A percentile compares a stretch with the other conserved stretches of the same genome.
phyloP scores from a whole-genome alignment of 768 basidiomycete species.

The Collybia nuda region DNA sequence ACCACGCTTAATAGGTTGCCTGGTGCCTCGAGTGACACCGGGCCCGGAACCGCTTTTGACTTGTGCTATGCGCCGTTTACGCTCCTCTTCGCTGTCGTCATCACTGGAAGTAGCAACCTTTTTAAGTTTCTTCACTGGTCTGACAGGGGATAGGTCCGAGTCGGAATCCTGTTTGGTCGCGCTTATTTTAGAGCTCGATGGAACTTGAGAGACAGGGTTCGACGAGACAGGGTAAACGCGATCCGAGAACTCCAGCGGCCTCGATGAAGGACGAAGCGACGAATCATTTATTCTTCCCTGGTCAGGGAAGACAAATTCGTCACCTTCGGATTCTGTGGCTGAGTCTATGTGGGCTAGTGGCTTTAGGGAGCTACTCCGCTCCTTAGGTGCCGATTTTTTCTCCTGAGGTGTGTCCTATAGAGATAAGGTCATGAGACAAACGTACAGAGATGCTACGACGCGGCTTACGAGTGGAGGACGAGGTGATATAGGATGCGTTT shows the following conservation, averaged over 20 bases:
- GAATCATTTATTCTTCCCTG: not conserved
- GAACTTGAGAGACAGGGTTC: slow-evolving; percentile 10
- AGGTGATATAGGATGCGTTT: slow-evolving; percentile 13
- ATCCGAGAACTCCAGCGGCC: not conserved
- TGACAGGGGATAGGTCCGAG: slow-evolving; percentile 53
- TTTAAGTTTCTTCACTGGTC: slow-evolving; percentile 52
- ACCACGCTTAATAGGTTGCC: slow-evolving; percentile 76
- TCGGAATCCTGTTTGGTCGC: slow-evolving; percentile 34
- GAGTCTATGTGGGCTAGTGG: slow-evolving; percentile 34
- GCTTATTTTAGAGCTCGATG: slow-evolving; percentile 18
- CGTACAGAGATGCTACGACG: no score
- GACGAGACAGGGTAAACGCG: slow-evolving; percentile 3
- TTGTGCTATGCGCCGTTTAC: slow-evolving; percentile 39
- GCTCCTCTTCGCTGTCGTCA: slow-evolving; percentile 60
- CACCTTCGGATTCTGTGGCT: slow-evolving; percentile 46
- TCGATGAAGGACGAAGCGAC: not conserved
- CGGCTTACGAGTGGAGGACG: not conserved
- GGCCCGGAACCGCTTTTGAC: slow-evolving; percentile 37
- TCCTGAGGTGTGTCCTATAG: slow-evolving; percentile 6
- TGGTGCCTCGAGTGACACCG: slow-evolving; percentile 47
- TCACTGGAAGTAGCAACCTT: slow-evolving; percentile 42
- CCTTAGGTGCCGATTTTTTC: not conserved
- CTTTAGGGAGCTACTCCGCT: not conserved
- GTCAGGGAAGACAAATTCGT: slow-evolving; percentile 21
- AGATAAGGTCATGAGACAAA: not conserved